Evolutionary conservation across 306 rosid species (phyloP), one percentile per base, ranked within the genome.

Genomic region (Abrus pulchellus): DNA sequence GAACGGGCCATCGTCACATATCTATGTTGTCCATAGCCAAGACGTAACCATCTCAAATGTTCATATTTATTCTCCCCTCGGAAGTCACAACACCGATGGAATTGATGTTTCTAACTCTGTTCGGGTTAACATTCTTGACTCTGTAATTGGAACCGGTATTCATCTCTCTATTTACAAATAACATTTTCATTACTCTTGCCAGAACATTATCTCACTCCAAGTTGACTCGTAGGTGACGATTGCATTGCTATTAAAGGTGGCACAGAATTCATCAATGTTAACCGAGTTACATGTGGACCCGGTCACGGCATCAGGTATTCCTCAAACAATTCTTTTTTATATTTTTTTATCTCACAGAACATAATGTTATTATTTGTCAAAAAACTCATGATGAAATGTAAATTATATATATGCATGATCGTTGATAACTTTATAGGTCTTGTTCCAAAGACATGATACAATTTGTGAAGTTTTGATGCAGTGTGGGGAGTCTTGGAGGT

Each of bases 301-400:
- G 87, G 86, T 44, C 92, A 90, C 11, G 94, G 92, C 62, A 90
- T 90, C 47, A 90, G 89, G 94, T 57, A 57, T 90, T 54, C 20
- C 20, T 20, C 20, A 20, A 20, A 20, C 20, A 20, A 20, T 20
- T 20, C 20, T 20, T 20, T 20, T 20, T 20, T 20, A 20, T 20
- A 20, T 20, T 20, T 20, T 20, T 20, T 20, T 20, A 20, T 20
- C 20, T 20, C 20, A 20, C 20, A 20, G 20, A 20, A 20, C 20
- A 20, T 20, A 20, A 20, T 0, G 20, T 20, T 20, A 20, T 20
- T 20, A 20, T 20, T 20, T 20, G 20, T 20, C 20, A 20, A 20
- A 20, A 20, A 20, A 20, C 20, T 20, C 20, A 20, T 65, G 10
- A 53, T 54, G 1, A 54, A 29, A 44, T 47, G 3, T 43, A 9